Base-by-base conservation (phyloP, 2,329 filamentous ascomycete species). In the Colletotrichum sp. region DNA sequence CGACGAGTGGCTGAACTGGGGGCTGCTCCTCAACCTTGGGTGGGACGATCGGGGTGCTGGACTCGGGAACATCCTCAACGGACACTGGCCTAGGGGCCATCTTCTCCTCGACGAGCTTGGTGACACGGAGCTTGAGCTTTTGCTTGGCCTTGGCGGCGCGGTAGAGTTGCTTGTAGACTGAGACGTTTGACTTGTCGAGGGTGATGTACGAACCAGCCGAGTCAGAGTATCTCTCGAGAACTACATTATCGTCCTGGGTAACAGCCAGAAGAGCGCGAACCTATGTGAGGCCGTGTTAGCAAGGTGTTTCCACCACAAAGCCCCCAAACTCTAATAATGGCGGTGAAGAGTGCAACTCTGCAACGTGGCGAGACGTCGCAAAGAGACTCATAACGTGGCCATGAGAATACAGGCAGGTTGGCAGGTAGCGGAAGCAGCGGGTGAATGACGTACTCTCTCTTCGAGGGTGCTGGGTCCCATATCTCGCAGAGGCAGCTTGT, bases 111-210 rank as follows among this genome's bases (percentile, higher is more conserved):
- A 48, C 48, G 26, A 32, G 5, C 75, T 81, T 78, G 18, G 91
- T 93, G 48, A 94, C 93, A 79, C 93, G 95, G 75, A 99, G 91
- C 85, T 97, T 96, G 80, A 99, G 93, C 93, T 99, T 99, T 79
- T 96, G 93, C 90, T 99, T 99, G 48, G 97, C 97, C 89, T 98
- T 99, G 78, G 97, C 97, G 79, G 97, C 97, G 81, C 97, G 94
- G 84, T 97, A 96, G 57, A 99, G 93, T 84, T 98, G 97, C 89
- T 98, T 99, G 90, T 98, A 99, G 81, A 98, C 95, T 61, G 94
- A 90, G 10, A 91, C 86, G 82, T 98, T 98, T 83, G 89, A 89
- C 77, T 92, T 88, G 84, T 98, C 94, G 76, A 99, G 93, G 60
- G 91, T 89, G 79, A 99, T 91, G 85, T 94, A 99, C 78, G 92